Conservation (phyloP, 352 stramenopile species). For the Phytophthora brassicae region DNA sequence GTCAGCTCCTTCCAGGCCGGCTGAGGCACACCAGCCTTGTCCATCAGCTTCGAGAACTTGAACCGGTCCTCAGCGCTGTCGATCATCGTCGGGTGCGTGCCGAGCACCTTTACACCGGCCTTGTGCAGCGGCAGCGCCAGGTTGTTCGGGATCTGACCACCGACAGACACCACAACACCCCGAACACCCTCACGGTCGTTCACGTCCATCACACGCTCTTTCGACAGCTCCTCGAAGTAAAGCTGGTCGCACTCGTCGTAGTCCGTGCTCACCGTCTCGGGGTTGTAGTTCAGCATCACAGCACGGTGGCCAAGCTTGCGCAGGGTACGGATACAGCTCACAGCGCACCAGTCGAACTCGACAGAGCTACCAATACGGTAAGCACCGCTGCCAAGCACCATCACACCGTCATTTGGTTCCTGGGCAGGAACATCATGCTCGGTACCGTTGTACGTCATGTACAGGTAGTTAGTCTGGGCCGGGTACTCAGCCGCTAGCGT, state of each 20-base stretch:
- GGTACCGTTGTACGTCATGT: constrained; percentile 95
- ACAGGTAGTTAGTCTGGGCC: constrained; percentile 97
- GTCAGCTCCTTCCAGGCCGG: constrained; percentile 89
- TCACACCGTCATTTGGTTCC: constrained; percentile 85
- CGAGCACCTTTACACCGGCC: constrained; percentile 80
- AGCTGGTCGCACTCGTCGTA: constrained; percentile 97
- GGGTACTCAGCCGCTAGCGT: constrained; percentile 96
- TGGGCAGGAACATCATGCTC: constrained; percentile 67
- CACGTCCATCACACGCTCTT: constrained; percentile 95
- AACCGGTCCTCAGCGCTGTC: constrained; percentile 93
- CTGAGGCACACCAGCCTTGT: constrained; percentile 90
- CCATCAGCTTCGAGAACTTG: constrained; percentile 97
- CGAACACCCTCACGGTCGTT: constrained; percentile 88
- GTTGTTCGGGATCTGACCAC: constrained; percentile 97
- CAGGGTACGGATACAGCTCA: constrained; percentile 93
- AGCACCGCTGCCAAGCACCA: constrained; percentile 94
- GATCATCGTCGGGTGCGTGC: constrained; percentile 91
- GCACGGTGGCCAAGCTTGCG: constrained; percentile 82
- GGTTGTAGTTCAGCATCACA: constrained; percentile 97
- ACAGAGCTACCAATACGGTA: constrained; percentile 97
- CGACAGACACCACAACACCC: constrained; percentile 93
- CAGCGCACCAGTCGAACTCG: constrained; percentile 97
- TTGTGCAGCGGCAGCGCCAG: constrained; percentile 92
- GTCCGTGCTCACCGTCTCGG: constrained; percentile 97
- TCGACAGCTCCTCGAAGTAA: constrained; percentile 97